Evolutionary conservation across 352 stramenopile species (phyloP), one percentile per base, ranked within the genome.

Genomic region (Globisporangium mamillatum): DNA sequence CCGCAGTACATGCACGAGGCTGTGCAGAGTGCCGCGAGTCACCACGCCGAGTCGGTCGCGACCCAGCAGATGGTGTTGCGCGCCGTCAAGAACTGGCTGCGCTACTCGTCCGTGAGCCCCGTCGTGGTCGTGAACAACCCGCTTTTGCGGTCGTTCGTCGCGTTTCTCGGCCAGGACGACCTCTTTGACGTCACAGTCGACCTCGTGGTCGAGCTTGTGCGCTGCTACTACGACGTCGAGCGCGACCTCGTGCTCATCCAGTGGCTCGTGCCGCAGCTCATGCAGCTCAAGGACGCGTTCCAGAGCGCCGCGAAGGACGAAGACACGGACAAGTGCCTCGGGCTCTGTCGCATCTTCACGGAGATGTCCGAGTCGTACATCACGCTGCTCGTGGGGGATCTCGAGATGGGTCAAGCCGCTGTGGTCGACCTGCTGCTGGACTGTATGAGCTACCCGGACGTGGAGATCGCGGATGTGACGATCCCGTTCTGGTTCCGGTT

Each of bases 361-460:
- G 92, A 98, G 67, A 93, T 96, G 75, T 86, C 81, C 10, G 92
- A 98, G 57, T 82, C 82, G 16, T 97, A 95, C 73, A 76, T 97
- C 57, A 72, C 88, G 38, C 58, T 97, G 59, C 71, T 97, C 9
- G 44, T 97, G n/a, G 75, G 80, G 1, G 80, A 85, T 25, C 76
- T 81, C 24, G 76, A 81, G 27, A 75, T 89, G 67, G 70, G 82
- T 22, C 81, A 95, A 65, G 75, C 75, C 4, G 74, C 79, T 9
- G 75, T 97, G 1, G 86, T 96, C 7, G 84, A 96, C 56, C 73
- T 95, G 46, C 74, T 97, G n/a, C 68, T 94, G n/a, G 88, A 94
- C 64, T 97, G 89, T 66, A 96, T 95, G 83, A 80, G 80, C 29
- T 92, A 89, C 64, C 75, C 79, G 8, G 88, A 96, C 20, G 71